Base-by-base conservation (phyloP, 2,329 filamentous ascomycete genomes). In the Penicillium sp. region DNA sequence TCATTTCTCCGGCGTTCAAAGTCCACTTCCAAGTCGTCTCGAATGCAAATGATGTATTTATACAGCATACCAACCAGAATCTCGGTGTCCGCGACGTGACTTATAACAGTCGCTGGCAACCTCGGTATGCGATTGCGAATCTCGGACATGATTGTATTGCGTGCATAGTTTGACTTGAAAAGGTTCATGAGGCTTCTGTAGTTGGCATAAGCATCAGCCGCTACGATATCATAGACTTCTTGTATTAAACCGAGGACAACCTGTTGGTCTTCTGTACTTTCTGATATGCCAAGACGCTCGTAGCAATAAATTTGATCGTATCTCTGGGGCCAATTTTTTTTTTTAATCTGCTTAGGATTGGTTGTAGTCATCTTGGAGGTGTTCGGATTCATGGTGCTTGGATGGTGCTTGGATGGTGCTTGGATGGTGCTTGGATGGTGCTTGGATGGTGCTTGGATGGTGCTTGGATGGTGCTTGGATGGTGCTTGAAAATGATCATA, bases 121-220 rank as follows among this genome's bases (percentile, higher is more conserved):
- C 9, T 49, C 3, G 4, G 25, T 4, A 49, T 3, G 23, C 46
- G 46, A 9, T 10, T 23, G 46, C 35, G 18, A 21, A 21, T 21
- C 18, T 21, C 18, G 18, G 18, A 21, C 18, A 21, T 21, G 18
- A 21, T 21, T 21, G 18, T 21, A 21, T 21, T 21, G 18, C 35
- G 46, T 7, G 25, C 32, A n/a, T 15, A 13, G 6, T n/a, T 41
- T 10, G 46, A 49, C 23, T 15, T 18, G 46, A 49, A 49, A n/a
- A 49, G 2, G 18, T 41, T n/a, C 6, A 1, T 6, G 13, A n/a
- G 1, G 13, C 6, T 4, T 35, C 21, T 35, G 25, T 37, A 35
- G 3, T 13, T 3, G 6, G 2, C 2, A 0, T 5, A 0, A 32
- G 46, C 27, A 1, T 40, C 13, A 16, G 4, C 1, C 9, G 15